A percentile compares a stretch with the other conserved stretches of the same genome.
phyloP scores from a whole-genome alignment of 257 asterid genomes.

The Gynochthodes officinalis region DNA sequence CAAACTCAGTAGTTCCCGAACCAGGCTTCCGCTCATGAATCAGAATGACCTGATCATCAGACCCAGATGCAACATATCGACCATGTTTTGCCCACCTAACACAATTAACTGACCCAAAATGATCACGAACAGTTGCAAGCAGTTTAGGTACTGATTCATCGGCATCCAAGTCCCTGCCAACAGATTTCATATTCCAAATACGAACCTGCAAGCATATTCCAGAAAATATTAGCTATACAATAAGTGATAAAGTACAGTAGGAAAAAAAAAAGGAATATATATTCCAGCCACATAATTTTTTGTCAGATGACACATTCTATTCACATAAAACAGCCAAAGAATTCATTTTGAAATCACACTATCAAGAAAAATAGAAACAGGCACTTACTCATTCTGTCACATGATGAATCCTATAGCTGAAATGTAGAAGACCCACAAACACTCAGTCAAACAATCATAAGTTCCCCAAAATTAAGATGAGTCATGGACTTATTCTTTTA shows the following conservation, averaged over 20 bases:
- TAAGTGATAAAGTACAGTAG: neutral
- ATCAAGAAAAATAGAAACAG: neutral
- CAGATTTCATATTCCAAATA: constrained; percentile 89
- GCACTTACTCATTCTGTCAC: neutral
- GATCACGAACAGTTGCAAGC: constrained; percentile 89
- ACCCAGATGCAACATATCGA: constrained; percentile 91
- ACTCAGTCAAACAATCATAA: neutral
- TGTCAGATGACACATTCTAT: neutral
- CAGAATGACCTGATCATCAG: constrained; percentile 94
- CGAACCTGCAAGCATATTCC: constrained; percentile 62
- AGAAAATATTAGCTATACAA: constrained; percentile 15
- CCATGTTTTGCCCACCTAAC: constrained; percentile 99
- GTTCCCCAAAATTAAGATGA: neutral
- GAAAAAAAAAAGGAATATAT: neutral
- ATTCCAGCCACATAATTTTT: neutral
- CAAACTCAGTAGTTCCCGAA: constrained; percentile 91
- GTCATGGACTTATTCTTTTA: neutral
- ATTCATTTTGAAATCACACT: neutral
- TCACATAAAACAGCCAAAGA: neutral
- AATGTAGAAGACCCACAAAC: neutral
- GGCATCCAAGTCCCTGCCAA: constrained; percentile 52
- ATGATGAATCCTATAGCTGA: neutral
- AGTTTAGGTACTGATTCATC: constrained; percentile 69
- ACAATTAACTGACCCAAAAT: constrained; percentile 97
- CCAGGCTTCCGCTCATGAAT: constrained; percentile 97